Evolutionary conservation across 1,139 yeast species (phyloP).

Genomic region (Suhomyces chickasaworum): DNA sequence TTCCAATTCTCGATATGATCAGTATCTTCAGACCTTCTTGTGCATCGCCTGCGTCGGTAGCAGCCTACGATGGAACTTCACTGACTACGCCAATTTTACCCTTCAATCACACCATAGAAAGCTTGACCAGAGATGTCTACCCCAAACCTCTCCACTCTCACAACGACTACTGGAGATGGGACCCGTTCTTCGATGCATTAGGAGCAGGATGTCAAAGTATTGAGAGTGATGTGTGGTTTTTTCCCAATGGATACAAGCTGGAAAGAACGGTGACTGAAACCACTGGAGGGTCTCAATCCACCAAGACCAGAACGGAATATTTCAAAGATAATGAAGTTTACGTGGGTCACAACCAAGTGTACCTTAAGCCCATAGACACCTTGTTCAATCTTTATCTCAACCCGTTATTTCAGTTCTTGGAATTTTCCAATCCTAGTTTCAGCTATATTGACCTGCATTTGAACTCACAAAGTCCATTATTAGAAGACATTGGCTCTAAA

Average conservation of each 20-base stretch:
- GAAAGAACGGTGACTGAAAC: conserved; percentile 28
- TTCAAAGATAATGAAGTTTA: conserved; percentile 46
- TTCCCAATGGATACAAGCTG: conserved; percentile 31
- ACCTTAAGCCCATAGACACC: conserved; percentile 47
- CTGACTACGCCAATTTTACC: conserved; percentile 18
- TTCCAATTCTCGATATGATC: conserved; percentile 13
- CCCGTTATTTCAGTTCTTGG: conserved; percentile 52
- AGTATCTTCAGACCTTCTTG: conserved; percentile 16
- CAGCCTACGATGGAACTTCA: conserved; percentile 14
- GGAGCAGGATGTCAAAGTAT: conserved; percentile 60
- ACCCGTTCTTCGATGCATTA: conserved; percentile 66
- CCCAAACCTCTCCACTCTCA: conserved; percentile 66
- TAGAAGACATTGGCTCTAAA: conserved; percentile 21
- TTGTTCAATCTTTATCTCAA: conserved; percentile 55
- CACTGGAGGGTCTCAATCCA: conserved; percentile 16
- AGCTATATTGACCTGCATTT: conserved; percentile 12
- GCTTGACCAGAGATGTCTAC: conserved; percentile 51
- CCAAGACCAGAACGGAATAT: conserved; percentile 17
- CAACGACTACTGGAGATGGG: conserved; percentile 71
- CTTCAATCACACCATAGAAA: conserved; percentile 27
- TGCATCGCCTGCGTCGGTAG: neutral
- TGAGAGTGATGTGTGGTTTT: conserved; percentile 73
- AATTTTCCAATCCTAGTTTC: conserved; percentile 43
- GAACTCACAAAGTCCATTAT: conserved; percentile 13
- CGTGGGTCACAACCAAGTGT: conserved; percentile 65